Base-by-base conservation (phyloP, 257 asterid species). In the Solanum lycopersicoides region DNA sequence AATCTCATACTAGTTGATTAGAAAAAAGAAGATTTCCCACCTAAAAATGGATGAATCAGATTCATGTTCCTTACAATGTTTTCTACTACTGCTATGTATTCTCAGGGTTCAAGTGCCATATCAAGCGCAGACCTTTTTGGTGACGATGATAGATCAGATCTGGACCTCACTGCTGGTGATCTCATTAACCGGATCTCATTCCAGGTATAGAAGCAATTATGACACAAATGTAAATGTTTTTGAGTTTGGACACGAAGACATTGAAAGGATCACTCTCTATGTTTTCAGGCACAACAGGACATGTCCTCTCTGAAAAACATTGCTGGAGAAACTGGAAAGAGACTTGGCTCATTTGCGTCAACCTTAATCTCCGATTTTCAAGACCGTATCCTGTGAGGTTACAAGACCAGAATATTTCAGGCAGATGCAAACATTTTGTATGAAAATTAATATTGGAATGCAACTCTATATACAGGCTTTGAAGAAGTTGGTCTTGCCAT, bases 241-340 rank as follows among this genome's bases (percentile, higher is more conserved):
- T 80, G 4, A 47, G 12, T 80, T 47, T 11, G 3, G 44, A 47
- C 1, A 8, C 0, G 30, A 12, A 28, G 25, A 13, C 50, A 6
- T 80, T 80, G 44, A 80, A 30, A 11, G 30, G 68, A 80, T 2
- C 18, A 12, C 16, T 35, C 80, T 21, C 7, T 35, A 13, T 18
- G n/a, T 45, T 85, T 37, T 87, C 92, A 97, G 99, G 99, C 99
- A 86, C 98, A 97, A 72, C 99, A 97, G 89, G 99, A 95, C 89
- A 92, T 97, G 85, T 93, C 98, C 69, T 95, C 98, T 86, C 91
- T 94, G 28, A 97, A 95, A 93, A 93, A 92, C 86, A 97, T 97
- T 15, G 99, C 99, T 8, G 99, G 99, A 89, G 99, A 97, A 92
- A 95, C 99, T 11, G 98, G 99, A 86, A 97, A 95, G 94, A 97